Evolutionary conservation across 305 asterid genomes (phyloP).

Genomic region (Fraxinus sp.): DNA sequence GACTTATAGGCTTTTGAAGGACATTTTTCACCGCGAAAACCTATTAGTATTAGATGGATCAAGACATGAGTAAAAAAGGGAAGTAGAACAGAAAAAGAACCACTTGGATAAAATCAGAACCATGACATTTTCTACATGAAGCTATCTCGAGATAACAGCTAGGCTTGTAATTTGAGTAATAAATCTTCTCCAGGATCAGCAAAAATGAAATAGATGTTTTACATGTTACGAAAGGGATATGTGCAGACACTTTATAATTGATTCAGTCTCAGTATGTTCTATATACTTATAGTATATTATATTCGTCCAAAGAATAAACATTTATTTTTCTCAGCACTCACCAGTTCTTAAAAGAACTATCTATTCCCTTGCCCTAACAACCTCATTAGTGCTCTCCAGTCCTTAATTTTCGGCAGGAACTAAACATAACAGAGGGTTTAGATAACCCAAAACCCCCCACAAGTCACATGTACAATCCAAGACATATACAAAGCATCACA

Average conservation of each 20-base stretch:
- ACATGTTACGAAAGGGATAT: neutral
- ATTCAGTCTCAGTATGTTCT: neutral
- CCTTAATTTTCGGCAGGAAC: conserved; percentile 14
- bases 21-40: conserved; percentile 99
- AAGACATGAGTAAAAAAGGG: neutral
- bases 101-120: neutral
- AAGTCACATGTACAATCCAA: no score
- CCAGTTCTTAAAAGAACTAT: neutral
- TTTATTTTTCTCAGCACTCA: neutral
- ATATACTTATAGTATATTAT: neutral
- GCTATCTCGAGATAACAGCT: neutral
- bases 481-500: no score
- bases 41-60: conserved; percentile 35
- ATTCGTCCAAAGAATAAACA: neutral
- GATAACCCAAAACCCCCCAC: neutral
- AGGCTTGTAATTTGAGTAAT: conserved; percentile 5
- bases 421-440: neutral
- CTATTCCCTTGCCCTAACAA: neutral
- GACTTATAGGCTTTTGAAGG: conserved; percentile 94
- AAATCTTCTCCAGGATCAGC: neutral
- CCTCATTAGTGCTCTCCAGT: conserved; percentile 9
- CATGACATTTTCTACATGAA: neutral
- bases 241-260: neutral
- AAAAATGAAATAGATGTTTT: neutral
- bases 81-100: neutral